Evolutionary conservation across 2,329 filamentous ascomycete species (phyloP).

Genomic region (Diaporthe humulicola): DNA sequence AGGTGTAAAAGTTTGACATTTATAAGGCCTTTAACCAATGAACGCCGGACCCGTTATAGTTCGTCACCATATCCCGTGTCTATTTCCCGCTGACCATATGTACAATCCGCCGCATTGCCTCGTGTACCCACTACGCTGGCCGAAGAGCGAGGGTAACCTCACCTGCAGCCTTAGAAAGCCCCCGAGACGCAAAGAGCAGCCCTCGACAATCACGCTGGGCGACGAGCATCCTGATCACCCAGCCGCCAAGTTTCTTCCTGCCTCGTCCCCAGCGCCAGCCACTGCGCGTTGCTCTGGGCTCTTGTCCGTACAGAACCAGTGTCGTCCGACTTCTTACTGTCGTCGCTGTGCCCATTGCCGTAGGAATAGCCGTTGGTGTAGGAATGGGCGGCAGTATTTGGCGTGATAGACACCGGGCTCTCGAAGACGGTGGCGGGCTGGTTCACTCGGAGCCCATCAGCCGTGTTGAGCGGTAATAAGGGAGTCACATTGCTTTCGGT

Average conservation of each 20-base stretch:
- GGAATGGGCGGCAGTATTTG: conserved; percentile 47
- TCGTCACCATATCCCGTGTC: conserved; percentile 17
- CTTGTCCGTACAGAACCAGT: conserved; percentile 52
- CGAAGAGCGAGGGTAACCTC: not conserved
- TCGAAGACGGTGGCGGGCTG: conserved; percentile 53
- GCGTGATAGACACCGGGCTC: conserved; percentile 47
- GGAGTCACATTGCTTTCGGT: conserved; percentile 64
- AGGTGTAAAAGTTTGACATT: conserved; percentile 2
- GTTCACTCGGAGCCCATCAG: conserved; percentile 50
- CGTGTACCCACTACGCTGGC: not conserved
- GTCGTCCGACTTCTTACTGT: conserved; percentile 71
- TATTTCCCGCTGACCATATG: conserved; percentile 8
- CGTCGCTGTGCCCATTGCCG: conserved; percentile 54
- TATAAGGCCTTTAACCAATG: conserved; percentile 24
- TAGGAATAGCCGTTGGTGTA: conserved; percentile 62
- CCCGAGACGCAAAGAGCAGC: not conserved
- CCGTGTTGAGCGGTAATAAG: conserved; percentile 75
- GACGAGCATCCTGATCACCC: conserved; percentile 50
- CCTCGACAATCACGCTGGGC: conserved; percentile 16
- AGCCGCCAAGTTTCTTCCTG: conserved; percentile 86
- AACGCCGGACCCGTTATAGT: conserved; percentile 24
- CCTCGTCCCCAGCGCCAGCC: conserved; percentile 84
- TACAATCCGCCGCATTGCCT: conserved; percentile 1
- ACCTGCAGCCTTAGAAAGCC: not conserved
- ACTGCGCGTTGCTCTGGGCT: conserved; percentile 65